Base-by-base conservation (phyloP, 352 stramenopile species). In the Pythium phragmitis region DNA sequence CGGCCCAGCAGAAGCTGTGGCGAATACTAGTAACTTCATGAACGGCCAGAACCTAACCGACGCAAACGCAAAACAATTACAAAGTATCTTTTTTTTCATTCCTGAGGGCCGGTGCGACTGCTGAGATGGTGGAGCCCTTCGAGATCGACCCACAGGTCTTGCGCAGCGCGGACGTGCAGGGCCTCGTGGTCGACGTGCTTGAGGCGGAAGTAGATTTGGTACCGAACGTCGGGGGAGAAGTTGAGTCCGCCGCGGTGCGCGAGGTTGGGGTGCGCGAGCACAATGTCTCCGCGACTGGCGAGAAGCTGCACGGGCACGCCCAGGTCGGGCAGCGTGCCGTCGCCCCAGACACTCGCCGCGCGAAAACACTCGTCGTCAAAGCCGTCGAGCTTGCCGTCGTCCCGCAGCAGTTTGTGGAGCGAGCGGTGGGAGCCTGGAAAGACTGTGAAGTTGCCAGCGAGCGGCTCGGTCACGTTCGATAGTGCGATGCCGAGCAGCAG, bases 141-240 rank as follows among this genome's bases (percentile, higher is more conserved):
- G 37, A 88, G 70, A 57, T 91, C 82, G 7, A 70, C 68, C 62
- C 69, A 93, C 5, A 90, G 55, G 45, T 87, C 58, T 2, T 53
- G 54, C 3, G 9, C 19, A 9, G 70, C 73, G 6, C 65, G 36
- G 4, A 61, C 28, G 43, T 86, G 69, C 7, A 80, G 71, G 9
- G 48, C 53, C 17, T 76, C 63, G 42, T 91, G 70, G 19, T 76
- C 60, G 17, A 79, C 73, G 70, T 94, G 82, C 70, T 92, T 94
- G 59, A 94, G 76, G 28, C 85, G 85, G 47, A 92, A 92, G 78
- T 92, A 92, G 12, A 94, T 58, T 69, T 92, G 85, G 59, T 94
- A 94, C 23, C 82, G 81, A 45, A 94, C 83, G 57, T 94, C 77
- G 0, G 79, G 82, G 3, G 81, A 92, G 55, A 91, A 94, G 72